Conservation (phyloP, 1,139 yeast species). For the Yamadazyma kanchanaburiensis region DNA sequence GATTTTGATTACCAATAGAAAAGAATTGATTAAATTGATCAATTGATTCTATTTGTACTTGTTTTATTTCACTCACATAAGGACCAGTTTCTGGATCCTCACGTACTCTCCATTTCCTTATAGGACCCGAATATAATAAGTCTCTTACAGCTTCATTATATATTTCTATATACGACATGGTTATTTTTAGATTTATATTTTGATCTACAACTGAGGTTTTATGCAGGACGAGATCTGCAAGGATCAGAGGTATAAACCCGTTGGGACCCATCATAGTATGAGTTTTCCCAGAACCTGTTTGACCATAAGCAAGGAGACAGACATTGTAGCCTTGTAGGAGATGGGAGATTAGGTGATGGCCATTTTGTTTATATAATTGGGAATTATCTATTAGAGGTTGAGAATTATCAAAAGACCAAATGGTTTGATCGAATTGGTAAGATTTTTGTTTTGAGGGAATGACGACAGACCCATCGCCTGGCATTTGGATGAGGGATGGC, state of each 20-base stretch:
- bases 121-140: conserved; percentile 29
- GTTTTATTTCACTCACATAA: conserved; percentile 62
- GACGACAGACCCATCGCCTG: conserved; percentile 6
- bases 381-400: conserved; percentile 43
- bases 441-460: conserved; percentile 2
- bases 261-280: conserved; percentile 69
- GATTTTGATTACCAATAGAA: conserved; percentile 42
- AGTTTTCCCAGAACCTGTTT: conserved; percentile 73
- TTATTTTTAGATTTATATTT: conserved; percentile 49
- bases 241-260: conserved; percentile 61
- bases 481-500: conserved; percentile 10
- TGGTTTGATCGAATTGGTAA: conserved; percentile 55
- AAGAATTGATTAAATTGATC: conserved; percentile 44
- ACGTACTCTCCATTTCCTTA: conserved; percentile 45
- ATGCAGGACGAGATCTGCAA: conserved; percentile 49
- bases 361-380: conserved; percentile 50
- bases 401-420: conserved; percentile 52
- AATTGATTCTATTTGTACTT: conserved; percentile 40
- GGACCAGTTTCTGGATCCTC: conserved; percentile 65
- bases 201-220: conserved; percentile 37
- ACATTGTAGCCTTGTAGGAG: conserved; percentile 69
- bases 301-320: conserved; percentile 76
- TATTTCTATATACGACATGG: conserved; percentile 64
- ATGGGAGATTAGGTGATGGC: conserved; percentile 58
- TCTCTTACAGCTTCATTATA: conserved; percentile 72